Conservation (phyloP, 202 grass and related monocot genomes). For the Miscanthus sacchariflorus region DNA sequence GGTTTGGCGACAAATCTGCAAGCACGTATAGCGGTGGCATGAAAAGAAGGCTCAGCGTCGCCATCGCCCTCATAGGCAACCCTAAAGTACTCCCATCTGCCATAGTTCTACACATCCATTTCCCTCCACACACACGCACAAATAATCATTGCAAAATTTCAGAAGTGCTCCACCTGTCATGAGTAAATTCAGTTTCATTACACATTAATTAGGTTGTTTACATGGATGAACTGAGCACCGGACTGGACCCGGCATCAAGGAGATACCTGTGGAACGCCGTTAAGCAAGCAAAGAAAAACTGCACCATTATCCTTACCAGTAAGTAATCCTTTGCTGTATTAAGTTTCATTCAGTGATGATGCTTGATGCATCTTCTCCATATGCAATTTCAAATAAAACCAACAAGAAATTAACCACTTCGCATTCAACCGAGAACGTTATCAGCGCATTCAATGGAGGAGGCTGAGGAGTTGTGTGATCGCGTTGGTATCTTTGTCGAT, state of each 20-base stretch:
- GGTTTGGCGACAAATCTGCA: constrained; percentile 76
- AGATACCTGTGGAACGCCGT: constrained; percentile 81
- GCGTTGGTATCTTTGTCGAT: constrained; percentile 71
- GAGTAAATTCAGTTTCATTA: no score
- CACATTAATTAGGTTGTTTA: constrained; percentile 62
- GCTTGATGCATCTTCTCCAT: background rate
- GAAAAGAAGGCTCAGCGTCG: constrained; percentile 93
- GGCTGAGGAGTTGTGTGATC: constrained; percentile 80
- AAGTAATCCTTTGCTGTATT: background rate
- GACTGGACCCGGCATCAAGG: constrained; percentile 72
- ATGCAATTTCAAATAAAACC: no score
- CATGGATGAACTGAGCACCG: constrained; percentile 96
- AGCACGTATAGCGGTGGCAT: constrained; percentile 88
- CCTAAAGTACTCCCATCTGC: constrained; percentile 36
- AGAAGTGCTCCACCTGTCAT: no score
- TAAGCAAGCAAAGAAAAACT: constrained; percentile 76
- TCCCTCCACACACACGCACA: no score
- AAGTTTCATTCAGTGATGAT: background rate
- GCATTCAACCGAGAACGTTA: no score
- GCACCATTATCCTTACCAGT: constrained; percentile 96
- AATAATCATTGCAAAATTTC: no score
- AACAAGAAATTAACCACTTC: no score
- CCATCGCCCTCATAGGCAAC: constrained; percentile 85
- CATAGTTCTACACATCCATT: no score
- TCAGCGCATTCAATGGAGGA: constrained; percentile 94